Evolutionary conservation across 306 rosid species (phyloP).

Genomic region (Rosa multiflora): DNA sequence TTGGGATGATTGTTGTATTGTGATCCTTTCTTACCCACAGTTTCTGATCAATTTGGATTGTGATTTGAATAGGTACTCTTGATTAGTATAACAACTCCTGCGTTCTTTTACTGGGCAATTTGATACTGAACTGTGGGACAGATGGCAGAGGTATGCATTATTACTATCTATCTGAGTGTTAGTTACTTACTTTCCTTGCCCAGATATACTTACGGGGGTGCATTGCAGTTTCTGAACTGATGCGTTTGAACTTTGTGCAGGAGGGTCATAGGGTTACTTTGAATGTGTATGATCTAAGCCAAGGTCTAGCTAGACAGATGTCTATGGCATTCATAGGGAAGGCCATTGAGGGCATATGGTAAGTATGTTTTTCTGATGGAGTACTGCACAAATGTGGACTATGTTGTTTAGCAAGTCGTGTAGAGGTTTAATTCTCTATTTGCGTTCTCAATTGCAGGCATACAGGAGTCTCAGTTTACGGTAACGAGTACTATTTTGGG

Average conservation of each 20-base stretch:
- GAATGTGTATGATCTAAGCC: slow-evolving; percentile 87
- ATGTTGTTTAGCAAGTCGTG: background rate
- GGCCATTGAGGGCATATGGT: slow-evolving; percentile 93
- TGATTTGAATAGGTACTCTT: slow-evolving; percentile 18
- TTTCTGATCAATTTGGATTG: background rate
- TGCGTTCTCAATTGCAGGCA: slow-evolving; percentile 54
- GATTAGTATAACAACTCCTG: background rate
- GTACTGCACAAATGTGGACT: background rate
- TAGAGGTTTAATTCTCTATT: background rate
- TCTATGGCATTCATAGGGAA: slow-evolving; percentile 80
- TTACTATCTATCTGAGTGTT: background rate
- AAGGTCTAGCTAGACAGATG: slow-evolving; percentile 90
- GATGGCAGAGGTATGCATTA: slow-evolving; percentile 74
- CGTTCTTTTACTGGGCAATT: slow-evolving; percentile 3
- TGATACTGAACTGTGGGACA: slow-evolving; percentile 10
- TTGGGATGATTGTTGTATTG: background rate
- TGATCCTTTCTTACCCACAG: background rate
- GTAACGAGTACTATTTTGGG: slow-evolving; percentile 87
- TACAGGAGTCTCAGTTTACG: slow-evolving; percentile 89
- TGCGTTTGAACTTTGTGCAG: slow-evolving; percentile 38
- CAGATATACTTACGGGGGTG: background rate
- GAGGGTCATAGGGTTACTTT: slow-evolving; percentile 76
- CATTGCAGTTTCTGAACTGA: background rate
- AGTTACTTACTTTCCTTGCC: background rate
- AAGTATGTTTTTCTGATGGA: slow-evolving; percentile 26